These are phyloP conservation scores for Lecanosticta acicola DNA, from an alignment of 2,329 filamentous ascomycete genomes.

Conservation along the genomic window DNA sequence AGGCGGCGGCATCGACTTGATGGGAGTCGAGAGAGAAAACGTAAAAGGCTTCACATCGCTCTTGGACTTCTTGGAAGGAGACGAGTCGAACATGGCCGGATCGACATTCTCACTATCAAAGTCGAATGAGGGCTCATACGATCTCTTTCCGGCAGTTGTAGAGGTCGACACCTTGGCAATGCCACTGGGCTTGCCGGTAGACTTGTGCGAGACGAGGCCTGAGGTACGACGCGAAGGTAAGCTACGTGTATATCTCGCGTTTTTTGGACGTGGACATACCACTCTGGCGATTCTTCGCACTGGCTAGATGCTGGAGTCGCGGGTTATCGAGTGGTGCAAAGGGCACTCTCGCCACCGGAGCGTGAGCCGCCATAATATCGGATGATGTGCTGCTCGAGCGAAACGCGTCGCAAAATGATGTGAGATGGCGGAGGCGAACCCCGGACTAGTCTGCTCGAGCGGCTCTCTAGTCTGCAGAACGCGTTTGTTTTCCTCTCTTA, in stretches of 20 bases:
- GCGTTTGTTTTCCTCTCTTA: neutral
- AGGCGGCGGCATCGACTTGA: constrained; percentile 36
- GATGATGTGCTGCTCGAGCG: constrained; percentile 9
- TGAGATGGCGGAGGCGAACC: neutral
- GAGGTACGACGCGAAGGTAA: constrained; percentile 7
- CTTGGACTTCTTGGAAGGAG: constrained; percentile 51
- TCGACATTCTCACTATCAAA: constrained; percentile 56
- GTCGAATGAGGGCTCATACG: constrained; percentile 38
- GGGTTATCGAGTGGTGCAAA: constrained; percentile 67
- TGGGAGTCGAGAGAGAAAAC: constrained; percentile 23
- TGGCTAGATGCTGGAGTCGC: constrained; percentile 66
- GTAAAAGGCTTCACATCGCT: constrained; percentile 39
- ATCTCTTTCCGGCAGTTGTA: constrained; percentile 39
- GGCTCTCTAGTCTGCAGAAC: constrained; percentile 1
- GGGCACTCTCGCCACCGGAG: constrained; percentile 54
- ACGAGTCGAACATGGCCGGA: constrained; percentile 46
- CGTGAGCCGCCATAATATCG: constrained; percentile 26
- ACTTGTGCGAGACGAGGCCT: constrained; percentile 20
- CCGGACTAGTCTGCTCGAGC: constrained; percentile 6
- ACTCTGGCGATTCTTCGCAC: constrained; percentile 71
- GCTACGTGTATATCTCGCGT: neutral
- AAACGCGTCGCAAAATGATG: constrained; percentile 3
- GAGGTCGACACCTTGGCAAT: neutral
- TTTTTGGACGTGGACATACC: constrained; percentile 36
- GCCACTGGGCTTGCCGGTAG: constrained; percentile 26